Percentiles rank a stretch among this genome's conserved stretches.
These are phyloP conservation scores for Lentinula novae-zelandiae DNA, from an alignment of 1,284 basidiomycete genomes.

Conservation along the genomic window DNA sequence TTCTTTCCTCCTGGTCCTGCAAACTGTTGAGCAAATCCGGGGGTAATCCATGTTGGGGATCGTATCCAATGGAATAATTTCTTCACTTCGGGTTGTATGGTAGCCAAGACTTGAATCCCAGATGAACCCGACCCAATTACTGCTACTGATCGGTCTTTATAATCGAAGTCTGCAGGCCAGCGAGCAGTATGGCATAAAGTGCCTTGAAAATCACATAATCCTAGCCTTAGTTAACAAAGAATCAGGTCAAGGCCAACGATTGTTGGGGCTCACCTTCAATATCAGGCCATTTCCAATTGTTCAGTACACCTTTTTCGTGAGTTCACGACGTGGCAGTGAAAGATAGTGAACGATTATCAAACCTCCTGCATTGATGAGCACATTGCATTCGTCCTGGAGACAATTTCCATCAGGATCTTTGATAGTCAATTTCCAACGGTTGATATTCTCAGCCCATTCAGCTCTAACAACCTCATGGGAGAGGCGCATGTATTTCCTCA, in stretches of 20 bases:
- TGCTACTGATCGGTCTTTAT: slow-evolving; percentile 40
- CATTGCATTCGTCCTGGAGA: slow-evolving; percentile 25
- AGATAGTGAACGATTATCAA: background rate
- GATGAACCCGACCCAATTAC: slow-evolving; percentile 49
- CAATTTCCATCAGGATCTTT: slow-evolving; percentile 20
- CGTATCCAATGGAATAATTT: slow-evolving; percentile 29
- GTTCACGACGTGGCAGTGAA: no score
- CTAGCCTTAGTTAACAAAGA: background rate
- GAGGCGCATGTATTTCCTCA: slow-evolving; percentile 28
- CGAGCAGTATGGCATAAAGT: slow-evolving; percentile 42
- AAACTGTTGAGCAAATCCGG: slow-evolving; percentile 18
- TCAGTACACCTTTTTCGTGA: slow-evolving; percentile 24
- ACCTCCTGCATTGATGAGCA: slow-evolving; percentile 28
- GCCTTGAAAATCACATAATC: slow-evolving; percentile 36
- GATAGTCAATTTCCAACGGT: slow-evolving; percentile 26
- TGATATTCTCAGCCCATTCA: slow-evolving; percentile 25
- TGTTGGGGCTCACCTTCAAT: slow-evolving; percentile 29
- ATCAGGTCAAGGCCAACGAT: background rate
- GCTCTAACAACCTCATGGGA: slow-evolving; percentile 25
- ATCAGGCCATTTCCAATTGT: slow-evolving; percentile 33
- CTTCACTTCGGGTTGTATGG: slow-evolving; percentile 27
- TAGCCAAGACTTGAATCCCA: slow-evolving; percentile 31
- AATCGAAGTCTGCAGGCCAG: slow-evolving; percentile 38
- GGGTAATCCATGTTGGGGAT: slow-evolving; percentile 28
- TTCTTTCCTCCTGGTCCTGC: slow-evolving; percentile 14